A percentile compares a stretch with the other conserved stretches of the same genome.
Conservation (phyloP, 495 filamentous ascomycete genomes). For the Aspergillus nidulans region DNA sequence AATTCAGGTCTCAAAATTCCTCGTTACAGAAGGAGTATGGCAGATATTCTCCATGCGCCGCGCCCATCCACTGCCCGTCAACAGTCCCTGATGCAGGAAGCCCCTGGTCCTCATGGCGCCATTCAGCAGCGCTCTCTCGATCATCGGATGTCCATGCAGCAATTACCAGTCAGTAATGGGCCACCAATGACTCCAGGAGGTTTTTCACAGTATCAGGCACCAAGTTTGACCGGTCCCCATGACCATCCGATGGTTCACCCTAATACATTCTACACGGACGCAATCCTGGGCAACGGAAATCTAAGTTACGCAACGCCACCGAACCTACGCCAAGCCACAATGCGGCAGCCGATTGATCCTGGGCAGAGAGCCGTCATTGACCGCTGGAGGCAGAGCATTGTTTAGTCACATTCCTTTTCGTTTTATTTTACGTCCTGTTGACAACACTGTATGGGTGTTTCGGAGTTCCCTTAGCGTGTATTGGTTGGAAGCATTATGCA, state of each 20-base stretch:
- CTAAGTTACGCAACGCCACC: constrained; percentile 34
- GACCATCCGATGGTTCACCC: constrained; percentile 25
- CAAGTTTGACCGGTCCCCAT: constrained; percentile 20
- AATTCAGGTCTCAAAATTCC: constrained; percentile 29
- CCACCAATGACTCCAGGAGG: constrained; percentile 14
- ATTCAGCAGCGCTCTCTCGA: constrained; percentile 16
- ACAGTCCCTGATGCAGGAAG: constrained; percentile 29
- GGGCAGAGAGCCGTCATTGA: constrained; percentile 77
- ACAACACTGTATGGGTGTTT: neutral
- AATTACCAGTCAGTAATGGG: constrained; percentile 23
- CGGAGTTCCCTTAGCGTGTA: constrained; percentile 9
- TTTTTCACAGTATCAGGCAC: constrained; percentile 16
- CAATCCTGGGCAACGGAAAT: constrained; percentile 31
- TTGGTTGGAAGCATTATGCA: neutral
- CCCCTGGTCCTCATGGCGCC: constrained; percentile 11
- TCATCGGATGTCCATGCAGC: constrained; percentile 32
- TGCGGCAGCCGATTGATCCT: constrained; percentile 40
- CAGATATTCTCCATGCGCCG: constrained; percentile 56
- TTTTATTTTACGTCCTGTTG: constrained; percentile 8
- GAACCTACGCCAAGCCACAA: constrained; percentile 26
- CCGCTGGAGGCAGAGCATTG: constrained; percentile 81
- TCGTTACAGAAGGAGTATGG: constrained; percentile 57
- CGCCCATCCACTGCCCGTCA: constrained; percentile 44
- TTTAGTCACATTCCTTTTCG: constrained; percentile 12
- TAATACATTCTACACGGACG: constrained; percentile 28